Conservation (phyloP, 2,329 filamentous ascomycete species). For the Ilyonectria mors-panacis region DNA sequence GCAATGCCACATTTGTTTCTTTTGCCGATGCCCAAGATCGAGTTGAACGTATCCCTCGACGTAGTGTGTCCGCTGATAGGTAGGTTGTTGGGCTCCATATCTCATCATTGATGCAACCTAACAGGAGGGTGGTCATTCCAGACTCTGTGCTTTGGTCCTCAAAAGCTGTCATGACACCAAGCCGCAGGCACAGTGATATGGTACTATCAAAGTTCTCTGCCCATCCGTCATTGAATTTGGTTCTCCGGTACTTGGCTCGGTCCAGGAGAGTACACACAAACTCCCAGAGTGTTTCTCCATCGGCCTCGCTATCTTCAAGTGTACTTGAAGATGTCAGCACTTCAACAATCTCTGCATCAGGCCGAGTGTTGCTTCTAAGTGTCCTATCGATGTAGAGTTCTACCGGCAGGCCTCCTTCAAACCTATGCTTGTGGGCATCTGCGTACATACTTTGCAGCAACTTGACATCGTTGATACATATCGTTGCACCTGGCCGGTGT, state of each 20-base stretch:
- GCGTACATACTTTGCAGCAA: neutral
- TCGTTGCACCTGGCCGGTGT: neutral
- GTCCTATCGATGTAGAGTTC: neutral
- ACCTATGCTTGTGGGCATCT: neutral
- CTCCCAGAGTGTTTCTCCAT: neutral
- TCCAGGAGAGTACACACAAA: conserved; percentile 2
- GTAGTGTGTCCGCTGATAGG: neutral
- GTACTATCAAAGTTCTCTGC: neutral
- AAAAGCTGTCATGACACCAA: neutral
- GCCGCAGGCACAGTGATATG: neutral
- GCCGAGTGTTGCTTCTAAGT: neutral
- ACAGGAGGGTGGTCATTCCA: neutral
- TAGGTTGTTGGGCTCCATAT: neutral
- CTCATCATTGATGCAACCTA: neutral
- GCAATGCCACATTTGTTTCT: accelerated
- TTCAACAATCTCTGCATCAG: neutral
- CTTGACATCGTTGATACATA: neutral
- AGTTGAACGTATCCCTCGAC: neutral
- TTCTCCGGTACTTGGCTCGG: neutral
- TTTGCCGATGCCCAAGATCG: neutral
- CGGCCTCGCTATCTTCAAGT: no score
- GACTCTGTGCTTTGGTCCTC: neutral
- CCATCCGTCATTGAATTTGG: no score
- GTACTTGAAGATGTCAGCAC: neutral
- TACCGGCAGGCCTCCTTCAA: neutral